Percentiles rank a stretch among this genome's conserved stretches.
Evolutionary conservation across 2,329 filamentous ascomycete species (phyloP).

Genomic region (Coniochaeta sp.): DNA sequence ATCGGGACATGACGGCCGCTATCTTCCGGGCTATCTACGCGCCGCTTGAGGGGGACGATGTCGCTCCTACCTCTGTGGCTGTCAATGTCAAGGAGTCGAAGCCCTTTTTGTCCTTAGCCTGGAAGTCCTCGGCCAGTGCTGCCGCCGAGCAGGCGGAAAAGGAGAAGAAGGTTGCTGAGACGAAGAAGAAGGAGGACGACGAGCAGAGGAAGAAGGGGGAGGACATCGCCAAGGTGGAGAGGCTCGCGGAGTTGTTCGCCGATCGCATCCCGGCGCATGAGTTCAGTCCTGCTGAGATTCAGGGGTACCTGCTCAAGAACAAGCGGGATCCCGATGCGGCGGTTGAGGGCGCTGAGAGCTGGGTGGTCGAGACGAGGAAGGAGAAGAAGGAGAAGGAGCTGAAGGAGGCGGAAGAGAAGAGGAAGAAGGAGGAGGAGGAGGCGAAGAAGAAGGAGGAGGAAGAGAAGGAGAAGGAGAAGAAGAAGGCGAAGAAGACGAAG

Average conservation of each 20-base stretch:
- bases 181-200: conserved; percentile 18
- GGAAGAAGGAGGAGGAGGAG: conserved; percentile 28
- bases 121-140: conserved; percentile 3
- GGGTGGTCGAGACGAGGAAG: conserved; percentile 41
- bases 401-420: conserved; percentile 32
- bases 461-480: conserved; percentile 22
- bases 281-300: conserved; percentile 55
- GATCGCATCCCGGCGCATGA: conserved; percentile 43
- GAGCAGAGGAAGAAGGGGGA: conserved; percentile 24
- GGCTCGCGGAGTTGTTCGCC: conserved; percentile 41
- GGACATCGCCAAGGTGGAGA: conserved; percentile 32
- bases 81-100: conserved; percentile 9
- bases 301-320: conserved; percentile 49
- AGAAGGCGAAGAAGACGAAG: conserved; percentile 19
- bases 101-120: neutral
- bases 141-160: conserved; percentile 4
- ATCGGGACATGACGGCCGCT: conserved; percentile 41
- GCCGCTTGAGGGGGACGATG: conserved; percentile 40
- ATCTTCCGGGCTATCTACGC: conserved; percentile 55
- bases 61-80: conserved; percentile 9
- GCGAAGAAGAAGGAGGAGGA: conserved; percentile 24
- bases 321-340: conserved; percentile 45
- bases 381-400: conserved; percentile 40
- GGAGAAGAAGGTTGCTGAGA: conserved; percentile 14
- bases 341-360: conserved; percentile 37